phyloP scores from a whole-genome alignment of 1,284 basidiomycete species.

The Cryptococcus sp. region DNA sequence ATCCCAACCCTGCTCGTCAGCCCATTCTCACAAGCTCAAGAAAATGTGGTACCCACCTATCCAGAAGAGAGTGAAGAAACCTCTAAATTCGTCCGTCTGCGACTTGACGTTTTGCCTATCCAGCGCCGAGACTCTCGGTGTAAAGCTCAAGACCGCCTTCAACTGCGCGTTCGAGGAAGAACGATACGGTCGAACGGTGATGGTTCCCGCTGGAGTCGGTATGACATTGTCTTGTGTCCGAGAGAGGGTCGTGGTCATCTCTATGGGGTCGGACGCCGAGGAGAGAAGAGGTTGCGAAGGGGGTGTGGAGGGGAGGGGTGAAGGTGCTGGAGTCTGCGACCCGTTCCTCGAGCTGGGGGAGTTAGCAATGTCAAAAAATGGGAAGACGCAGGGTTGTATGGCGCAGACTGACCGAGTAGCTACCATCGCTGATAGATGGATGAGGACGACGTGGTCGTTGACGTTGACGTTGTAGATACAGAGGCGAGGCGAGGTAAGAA shows the following conservation, averaged over 20 bases:
- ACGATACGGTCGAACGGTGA: constrained; percentile 41
- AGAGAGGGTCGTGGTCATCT: constrained; percentile 32
- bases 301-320: too few relatives aligned
- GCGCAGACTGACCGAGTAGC: too few relatives aligned
- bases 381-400: too few relatives aligned
- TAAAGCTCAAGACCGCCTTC: constrained; percentile 68
- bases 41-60: constrained; percentile 30
- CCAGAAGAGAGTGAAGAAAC: constrained; percentile 91
- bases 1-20: constrained; percentile 64
- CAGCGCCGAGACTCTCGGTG: constrained; percentile 74
- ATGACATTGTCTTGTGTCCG: constrained; percentile 28
- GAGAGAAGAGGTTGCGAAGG: too few relatives aligned
- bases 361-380: too few relatives aligned
- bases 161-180: constrained; percentile 38
- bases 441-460: too few relatives aligned
- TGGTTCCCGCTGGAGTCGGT: constrained; percentile 32
- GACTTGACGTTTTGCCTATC: constrained; percentile 71
- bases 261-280: constrained; percentile 5
- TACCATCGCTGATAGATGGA: too few relatives aligned
- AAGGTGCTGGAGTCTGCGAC: too few relatives aligned
- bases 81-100: constrained; percentile 78
- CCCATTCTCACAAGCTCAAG: background rate
- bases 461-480: too few relatives aligned
- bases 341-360: too few relatives aligned
- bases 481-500: too few relatives aligned